A percentile compares a stretch with the other conserved stretches of the same genome.
Conservation (phyloP, 345 rosid species). For the Garcia nutans region DNA sequence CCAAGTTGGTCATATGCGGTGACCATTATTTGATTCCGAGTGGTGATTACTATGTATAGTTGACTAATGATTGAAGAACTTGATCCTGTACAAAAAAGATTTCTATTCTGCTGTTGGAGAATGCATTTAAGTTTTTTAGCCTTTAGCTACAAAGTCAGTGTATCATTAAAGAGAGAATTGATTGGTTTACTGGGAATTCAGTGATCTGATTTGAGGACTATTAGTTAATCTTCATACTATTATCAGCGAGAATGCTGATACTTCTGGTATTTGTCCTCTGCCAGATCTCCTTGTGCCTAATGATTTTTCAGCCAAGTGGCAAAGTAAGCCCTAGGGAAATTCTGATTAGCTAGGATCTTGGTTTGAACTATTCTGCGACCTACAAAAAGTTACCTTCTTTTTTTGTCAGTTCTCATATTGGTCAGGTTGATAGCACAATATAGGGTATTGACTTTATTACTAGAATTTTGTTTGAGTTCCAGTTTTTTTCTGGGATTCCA, state of each 20-base stretch:
- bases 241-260: background rate
- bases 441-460: background rate
- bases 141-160: background rate
- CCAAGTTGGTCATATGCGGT: conserved; percentile 6
- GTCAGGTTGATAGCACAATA: background rate
- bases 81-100: background rate
- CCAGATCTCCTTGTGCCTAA: background rate
- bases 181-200: background rate
- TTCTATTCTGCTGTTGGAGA: background rate
- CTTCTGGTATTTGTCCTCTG: background rate
- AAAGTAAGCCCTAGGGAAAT: background rate
- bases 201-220: background rate
- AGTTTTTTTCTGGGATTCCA: conserved; percentile 3
- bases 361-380: background rate
- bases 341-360: background rate
- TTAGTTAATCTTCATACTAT: background rate
- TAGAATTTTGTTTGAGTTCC: background rate
- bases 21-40: background rate
- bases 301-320: background rate
- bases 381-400: background rate
- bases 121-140: background rate
- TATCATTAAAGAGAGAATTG: background rate
- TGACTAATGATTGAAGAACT: conserved; percentile 5
- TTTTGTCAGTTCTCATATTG: background rate
- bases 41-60: background rate